phyloP scores from a whole-genome alignment of 441 rosid genomes.

The Sinapis alba region DNA sequence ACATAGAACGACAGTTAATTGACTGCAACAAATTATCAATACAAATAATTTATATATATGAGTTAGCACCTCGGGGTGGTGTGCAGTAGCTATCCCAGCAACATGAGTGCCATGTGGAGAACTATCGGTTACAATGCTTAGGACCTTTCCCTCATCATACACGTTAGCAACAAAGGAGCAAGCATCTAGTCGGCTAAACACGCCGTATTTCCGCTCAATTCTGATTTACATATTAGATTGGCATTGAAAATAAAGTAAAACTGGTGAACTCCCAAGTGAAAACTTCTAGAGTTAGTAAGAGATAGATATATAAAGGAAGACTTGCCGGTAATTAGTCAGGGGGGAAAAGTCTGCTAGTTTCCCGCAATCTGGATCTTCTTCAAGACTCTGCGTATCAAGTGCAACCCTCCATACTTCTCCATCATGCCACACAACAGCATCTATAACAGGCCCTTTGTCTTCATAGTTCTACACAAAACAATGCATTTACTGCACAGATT shows the following conservation, averaged over 20 bases:
- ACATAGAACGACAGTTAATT: constrained; percentile 28
- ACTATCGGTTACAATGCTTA: constrained; percentile 94
- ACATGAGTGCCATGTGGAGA: constrained; percentile 99
- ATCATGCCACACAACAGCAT: constrained; percentile 97
- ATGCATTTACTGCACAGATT: constrained; percentile 19
- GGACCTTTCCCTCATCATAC: constrained; percentile 79
- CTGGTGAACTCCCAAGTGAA: neutral
- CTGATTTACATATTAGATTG: constrained; percentile 47
- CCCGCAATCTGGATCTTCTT: constrained; percentile 76
- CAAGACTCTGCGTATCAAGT: constrained; percentile 90
- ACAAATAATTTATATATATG: constrained; percentile 23
- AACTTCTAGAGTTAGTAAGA: neutral
- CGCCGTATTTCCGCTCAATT: constrained; percentile 82
- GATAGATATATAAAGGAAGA: constrained; percentile 10
- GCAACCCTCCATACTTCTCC: constrained; percentile 97
- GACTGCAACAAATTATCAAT: constrained; percentile 28
- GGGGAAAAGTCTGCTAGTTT: constrained; percentile 79
- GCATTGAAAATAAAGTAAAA: neutral
- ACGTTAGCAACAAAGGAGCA: constrained; percentile 86
- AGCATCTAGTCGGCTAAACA: constrained; percentile 95
- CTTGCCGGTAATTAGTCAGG: constrained; percentile 81
- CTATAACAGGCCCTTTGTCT: constrained; percentile 94
- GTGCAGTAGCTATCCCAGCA: constrained; percentile 96
- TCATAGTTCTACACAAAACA: constrained; percentile 66
- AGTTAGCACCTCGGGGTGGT: constrained; percentile 78